Evolutionary conservation across 306 rosid species (phyloP).

Genomic region (Begonia fuchsioides): DNA sequence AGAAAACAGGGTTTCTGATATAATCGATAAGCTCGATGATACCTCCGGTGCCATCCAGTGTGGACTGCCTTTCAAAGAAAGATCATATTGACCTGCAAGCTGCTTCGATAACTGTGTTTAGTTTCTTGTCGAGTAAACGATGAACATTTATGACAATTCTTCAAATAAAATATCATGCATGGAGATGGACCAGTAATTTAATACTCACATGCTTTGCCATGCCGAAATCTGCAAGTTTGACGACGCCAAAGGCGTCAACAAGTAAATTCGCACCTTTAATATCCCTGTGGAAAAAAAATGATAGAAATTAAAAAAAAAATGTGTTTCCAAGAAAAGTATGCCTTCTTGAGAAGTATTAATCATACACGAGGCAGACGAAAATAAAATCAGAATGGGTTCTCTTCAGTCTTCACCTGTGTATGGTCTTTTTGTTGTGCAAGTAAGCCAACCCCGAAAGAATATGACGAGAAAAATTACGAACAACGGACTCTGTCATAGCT

Average conservation of each 20-base stretch:
- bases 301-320: not conserved
- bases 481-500: conserved; percentile 65
- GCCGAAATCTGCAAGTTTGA: conserved; percentile 96
- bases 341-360: not conserved
- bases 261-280: conserved; percentile 97
- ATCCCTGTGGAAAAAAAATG: conserved; percentile 41
- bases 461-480: conserved; percentile 80
- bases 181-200: not conserved
- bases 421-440: conserved; percentile 58
- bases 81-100: conserved; percentile 61
- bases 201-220: conserved; percentile 84
- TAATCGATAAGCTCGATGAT: conserved; percentile 5
- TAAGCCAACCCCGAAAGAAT: conserved; percentile 71
- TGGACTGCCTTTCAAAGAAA: conserved; percentile 92
- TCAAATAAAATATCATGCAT: no score
- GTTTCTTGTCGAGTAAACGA: not conserved
- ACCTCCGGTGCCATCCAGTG: conserved; percentile 99
- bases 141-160: no score
- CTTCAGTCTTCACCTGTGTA: conserved; percentile 59
- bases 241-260: conserved; percentile 63
- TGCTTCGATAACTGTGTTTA: conserved; percentile 18
- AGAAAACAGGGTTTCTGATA: conserved; percentile 4
- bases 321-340: not conserved
- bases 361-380: not conserved
- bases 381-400: not conserved